Evolutionary conservation across 2,329 filamentous ascomycete species (phyloP).

Genomic region (Eutypa lata): DNA sequence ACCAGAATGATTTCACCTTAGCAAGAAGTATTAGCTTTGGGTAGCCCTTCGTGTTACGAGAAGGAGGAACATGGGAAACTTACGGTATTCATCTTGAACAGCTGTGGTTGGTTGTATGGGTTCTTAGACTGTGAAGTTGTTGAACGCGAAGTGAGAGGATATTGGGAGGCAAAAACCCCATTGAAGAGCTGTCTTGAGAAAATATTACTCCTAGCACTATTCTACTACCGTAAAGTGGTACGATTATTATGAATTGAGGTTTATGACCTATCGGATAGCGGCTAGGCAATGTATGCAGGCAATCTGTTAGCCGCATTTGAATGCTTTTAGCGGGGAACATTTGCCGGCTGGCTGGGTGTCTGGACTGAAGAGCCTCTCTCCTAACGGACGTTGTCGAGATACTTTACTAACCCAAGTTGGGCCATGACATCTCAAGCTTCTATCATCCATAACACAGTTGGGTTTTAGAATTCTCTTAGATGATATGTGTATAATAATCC

Average conservation of each 20-base stretch:
- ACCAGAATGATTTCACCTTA: constrained; percentile 67
- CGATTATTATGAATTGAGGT: background rate
- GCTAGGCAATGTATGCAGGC: background rate
- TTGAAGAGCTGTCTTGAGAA: no score
- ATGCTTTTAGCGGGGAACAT: background rate
- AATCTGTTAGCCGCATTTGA: no score
- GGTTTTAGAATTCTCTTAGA: no score
- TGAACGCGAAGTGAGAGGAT: background rate
- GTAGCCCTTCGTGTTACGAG: constrained; percentile 1
- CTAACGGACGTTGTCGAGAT: no score
- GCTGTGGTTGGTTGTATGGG: background rate
- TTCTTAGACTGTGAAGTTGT: no score
- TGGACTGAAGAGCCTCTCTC: no score
- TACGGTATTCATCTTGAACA: constrained; percentile 17
- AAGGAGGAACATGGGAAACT: constrained; percentile 1
- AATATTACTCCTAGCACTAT: background rate
- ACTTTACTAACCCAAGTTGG: no score
- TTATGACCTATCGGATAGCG: background rate
- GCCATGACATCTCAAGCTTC: no score
- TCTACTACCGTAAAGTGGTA: background rate
- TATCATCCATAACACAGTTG: no score
- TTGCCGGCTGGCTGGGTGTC: background rate
- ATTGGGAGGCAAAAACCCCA: background rate
- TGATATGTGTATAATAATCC: no score
- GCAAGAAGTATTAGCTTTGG: constrained; percentile 19